Evolutionary conservation across 1,284 basidiomycete species (phyloP), one percentile per base, ranked within the genome.

Genomic region (Ceratobasidium sp.): DNA sequence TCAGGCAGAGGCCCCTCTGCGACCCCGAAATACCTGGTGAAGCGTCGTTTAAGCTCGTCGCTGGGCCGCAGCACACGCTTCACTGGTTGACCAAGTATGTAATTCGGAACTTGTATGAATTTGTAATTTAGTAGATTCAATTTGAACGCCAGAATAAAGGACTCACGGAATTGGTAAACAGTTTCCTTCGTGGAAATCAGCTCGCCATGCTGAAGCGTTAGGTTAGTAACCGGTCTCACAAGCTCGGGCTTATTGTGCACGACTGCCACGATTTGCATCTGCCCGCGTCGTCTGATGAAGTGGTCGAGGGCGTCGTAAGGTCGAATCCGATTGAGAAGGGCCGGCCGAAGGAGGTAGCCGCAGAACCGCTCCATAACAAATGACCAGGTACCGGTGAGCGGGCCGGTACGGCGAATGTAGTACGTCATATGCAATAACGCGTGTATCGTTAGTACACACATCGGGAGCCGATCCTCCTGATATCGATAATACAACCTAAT

Each of bases 351-450:
- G 17, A 84, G 77, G 28, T 44, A 40, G 10, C 82, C 81, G 77
- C 84, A 84, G 64, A 79, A 82, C 4, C 81, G 79, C 71, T 84
- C 83, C 81, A 83, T 88, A 0, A 84, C 83, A 76, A 86, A 88
- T 0, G 86, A 85, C 87, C 87, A 88, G 62, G 85, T 85, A n/a
- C n/a, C n/a, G n/a, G n/a, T n/a, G n/a, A n/a, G n/a, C n/a, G 86
- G 86, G 0, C 81, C 75, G 9, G 78, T 79, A 0, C 26, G 1
- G 10, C 67, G 48, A 42, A 83, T 82, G 3, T 79, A 76, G 5
- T 80, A 26, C 0, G 81, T 71, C 1, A 83, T 26, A 74, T 83
- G 82, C 1, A 83, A 59, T 3, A 83, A 33, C 0, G 78, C 80
- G 48, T 83, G 82, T 7, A 81, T 75, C 0, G 82, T 80, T 0